Evolutionary conservation across 1,139 yeast genomes (phyloP).

Genomic region (Tardiomyces blankii): DNA sequence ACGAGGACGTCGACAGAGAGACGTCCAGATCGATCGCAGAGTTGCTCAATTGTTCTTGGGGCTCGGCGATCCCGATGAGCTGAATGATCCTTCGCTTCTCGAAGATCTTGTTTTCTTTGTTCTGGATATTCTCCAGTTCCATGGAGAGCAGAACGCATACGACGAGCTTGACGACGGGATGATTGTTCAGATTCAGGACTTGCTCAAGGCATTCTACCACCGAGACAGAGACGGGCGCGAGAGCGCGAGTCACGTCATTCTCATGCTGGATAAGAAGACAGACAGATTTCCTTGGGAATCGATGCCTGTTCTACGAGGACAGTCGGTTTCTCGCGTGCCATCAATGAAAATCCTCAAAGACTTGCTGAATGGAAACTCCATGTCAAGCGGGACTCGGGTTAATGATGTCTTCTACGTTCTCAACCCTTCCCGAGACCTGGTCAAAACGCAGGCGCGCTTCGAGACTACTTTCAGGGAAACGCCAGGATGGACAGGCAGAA

Average conservation of each 20-base stretch:
- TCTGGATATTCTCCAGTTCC: conserved; percentile 46
- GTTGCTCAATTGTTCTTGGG: conserved; percentile 43
- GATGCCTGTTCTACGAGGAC: conserved; percentile 38
- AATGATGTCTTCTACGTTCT: conserved; percentile 43
- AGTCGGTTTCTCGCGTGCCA: conserved; percentile 68
- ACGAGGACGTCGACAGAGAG: conserved; percentile 1
- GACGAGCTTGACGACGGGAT: conserved; percentile 51
- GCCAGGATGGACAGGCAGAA: conserved; percentile 41
- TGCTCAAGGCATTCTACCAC: conserved; percentile 27
- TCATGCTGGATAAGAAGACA: conserved; percentile 55
- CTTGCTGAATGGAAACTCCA: conserved; percentile 25
- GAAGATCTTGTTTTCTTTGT: conserved; percentile 58
- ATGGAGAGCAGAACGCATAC: conserved; percentile 54
- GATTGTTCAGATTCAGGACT: conserved; percentile 38
- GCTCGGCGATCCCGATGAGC: conserved; percentile 29
- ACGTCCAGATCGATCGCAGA: conserved; percentile 37
- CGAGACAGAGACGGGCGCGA: neutral
- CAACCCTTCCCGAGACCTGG: conserved; percentile 73
- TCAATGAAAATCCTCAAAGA: conserved; percentile 41
- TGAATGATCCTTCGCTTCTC: conserved; percentile 30
- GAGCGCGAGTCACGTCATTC: conserved; percentile 40
- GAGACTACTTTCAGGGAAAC: conserved; percentile 31
- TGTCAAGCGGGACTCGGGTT: conserved; percentile 10
- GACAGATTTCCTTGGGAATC: conserved; percentile 83
- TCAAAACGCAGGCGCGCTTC: conserved; percentile 54